Percentiles rank a stretch among this genome's conserved stretches.
Conservation (phyloP, 257 asterid species). For the Solanum pennellii region DNA sequence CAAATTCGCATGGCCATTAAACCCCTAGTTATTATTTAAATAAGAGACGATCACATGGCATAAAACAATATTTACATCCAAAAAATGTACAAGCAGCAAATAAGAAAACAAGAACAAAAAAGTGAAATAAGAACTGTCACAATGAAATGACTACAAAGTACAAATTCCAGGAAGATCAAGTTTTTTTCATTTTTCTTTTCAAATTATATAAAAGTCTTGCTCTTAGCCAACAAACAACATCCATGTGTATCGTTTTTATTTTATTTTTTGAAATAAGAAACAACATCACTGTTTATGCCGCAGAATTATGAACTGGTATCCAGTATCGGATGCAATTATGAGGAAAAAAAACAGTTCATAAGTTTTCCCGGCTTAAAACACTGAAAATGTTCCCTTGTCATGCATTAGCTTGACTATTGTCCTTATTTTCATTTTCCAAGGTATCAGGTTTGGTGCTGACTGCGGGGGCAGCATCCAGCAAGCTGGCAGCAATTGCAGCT, state of each 20-base stretch:
- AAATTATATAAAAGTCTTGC: background rate
- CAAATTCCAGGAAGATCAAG: background rate
- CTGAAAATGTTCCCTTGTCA: background rate
- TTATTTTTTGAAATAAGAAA: background rate
- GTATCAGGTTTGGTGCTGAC: constrained; percentile 13
- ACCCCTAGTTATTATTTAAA: too few relatives aligned
- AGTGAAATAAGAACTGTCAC: background rate
- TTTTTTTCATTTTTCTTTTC: background rate
- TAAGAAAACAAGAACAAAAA: background rate
- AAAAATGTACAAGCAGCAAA: background rate
- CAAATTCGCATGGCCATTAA: too few relatives aligned
- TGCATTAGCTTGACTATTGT: constrained; percentile 1
- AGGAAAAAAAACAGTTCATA: background rate
- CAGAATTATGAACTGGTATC: background rate
- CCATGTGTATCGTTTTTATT: background rate
- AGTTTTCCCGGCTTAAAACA: background rate
- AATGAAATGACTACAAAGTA: background rate
- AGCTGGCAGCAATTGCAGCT: constrained; percentile 94
- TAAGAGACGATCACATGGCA: background rate
- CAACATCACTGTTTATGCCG: background rate
- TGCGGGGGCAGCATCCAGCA: constrained; percentile 48
- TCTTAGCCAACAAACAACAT: background rate
- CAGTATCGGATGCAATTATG: background rate
- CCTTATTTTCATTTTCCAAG: constrained; percentile 17
- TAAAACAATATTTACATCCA: background rate